Percentiles rank a stretch among this genome's conserved stretches.
Evolutionary conservation across 345 rosid genomes (phyloP).

Genomic region (Corymbia maculata): DNA sequence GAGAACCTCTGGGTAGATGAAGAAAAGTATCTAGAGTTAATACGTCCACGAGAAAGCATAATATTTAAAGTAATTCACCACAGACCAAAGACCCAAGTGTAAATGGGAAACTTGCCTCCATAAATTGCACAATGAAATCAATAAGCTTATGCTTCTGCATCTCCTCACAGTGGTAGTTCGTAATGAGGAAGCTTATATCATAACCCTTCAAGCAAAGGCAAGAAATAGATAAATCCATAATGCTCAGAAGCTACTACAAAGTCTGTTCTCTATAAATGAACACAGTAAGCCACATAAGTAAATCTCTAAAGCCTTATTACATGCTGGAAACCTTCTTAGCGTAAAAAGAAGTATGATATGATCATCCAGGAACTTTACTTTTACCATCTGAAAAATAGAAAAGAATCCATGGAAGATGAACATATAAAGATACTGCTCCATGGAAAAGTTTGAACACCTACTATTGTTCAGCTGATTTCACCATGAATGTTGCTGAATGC

Average conservation of each 20-base stretch:
- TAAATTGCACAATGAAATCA: conserved; percentile 92
- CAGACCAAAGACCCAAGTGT: not conserved
- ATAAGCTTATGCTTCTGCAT: conserved; percentile 97
- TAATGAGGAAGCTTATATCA: conserved; percentile 95
- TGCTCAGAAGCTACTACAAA: not conserved
- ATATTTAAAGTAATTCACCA: not conserved
- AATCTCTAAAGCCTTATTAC: not conserved
- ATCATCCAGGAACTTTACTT: not conserved
- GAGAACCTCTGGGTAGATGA: not conserved
- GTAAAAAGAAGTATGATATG: not conserved
- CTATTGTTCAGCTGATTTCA: not conserved
- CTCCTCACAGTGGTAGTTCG: conserved; percentile 95
- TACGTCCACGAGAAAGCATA: not conserved
- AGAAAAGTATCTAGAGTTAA: not conserved
- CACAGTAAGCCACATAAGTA: not conserved
- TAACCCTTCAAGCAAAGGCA: conserved; percentile 58
- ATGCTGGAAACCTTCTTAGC: not conserved
- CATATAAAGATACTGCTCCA: not conserved
- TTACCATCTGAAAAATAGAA: not conserved
- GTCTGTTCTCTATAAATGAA: not conserved
- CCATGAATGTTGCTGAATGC: not conserved
- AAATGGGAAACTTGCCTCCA: conserved; percentile 68
- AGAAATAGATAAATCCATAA: not conserved
- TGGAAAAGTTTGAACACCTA: not conserved
- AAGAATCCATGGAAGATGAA: not conserved